Evolutionary conservation across 768 basidiomycete genomes (phyloP), one percentile per base, ranked within the genome.

Genomic region (Tylopilus balloui): DNA sequence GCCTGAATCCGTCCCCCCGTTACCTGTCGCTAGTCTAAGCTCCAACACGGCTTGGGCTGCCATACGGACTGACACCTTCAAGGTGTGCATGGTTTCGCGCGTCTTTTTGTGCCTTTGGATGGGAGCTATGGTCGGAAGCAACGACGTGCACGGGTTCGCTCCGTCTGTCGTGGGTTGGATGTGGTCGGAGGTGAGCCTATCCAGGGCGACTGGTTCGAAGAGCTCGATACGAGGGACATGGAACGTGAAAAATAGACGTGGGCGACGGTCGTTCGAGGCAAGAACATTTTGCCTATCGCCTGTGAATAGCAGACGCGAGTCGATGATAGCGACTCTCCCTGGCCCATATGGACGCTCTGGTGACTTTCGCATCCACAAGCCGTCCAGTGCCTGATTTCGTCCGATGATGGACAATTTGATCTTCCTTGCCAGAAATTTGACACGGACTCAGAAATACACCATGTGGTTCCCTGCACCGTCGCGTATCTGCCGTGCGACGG

Each of bases 171-270:
- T 6, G 50, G 44, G 17, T 15, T 3, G 6, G 4, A 12, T 2
- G 32, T 48, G 24, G 1, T 1, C 1, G 28, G n/a, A 7, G 21
- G 14, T 2, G 46, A 40, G 15, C 10, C 37, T 9, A 23, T 14
- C 4, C 23, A 17, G 12, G 28, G 46, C 1, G n/a, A 35, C 6
- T 41, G 31, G 32, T 4, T 43, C 13, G 47, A 41, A 4, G 48
- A 47, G 51, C 51, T n/a, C n/a, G n/a, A 52, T 25, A 44, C 42
- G 29, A 50, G 37, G 13, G 37, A 49, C 5, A n/a, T 23, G 29
- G 17, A 11, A n/a, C n/a, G n/a, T n/a, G n/a, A n/a, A n/a, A n/a
- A n/a, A n/a, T n/a, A n/a, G n/a, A n/a, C n/a, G n/a, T n/a, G n/a
- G n/a, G n/a, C n/a, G n/a, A n/a, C n/a, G 3, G 41, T 27, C 1